Evolutionary conservation across 768 basidiomycete genomes (phyloP).

Genomic region (Boletus pseudopeckii): DNA sequence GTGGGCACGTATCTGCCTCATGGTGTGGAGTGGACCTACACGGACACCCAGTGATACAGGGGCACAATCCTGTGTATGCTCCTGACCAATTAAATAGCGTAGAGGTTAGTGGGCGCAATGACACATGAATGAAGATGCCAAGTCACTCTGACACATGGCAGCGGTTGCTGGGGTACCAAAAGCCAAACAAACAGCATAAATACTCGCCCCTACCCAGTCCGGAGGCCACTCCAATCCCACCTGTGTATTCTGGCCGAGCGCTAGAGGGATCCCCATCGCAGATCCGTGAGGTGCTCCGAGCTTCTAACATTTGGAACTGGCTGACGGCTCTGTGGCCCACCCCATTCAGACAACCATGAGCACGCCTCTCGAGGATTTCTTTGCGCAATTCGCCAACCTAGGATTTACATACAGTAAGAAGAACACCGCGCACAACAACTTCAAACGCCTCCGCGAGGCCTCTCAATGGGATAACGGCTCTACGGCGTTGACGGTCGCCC

Average conservation of each 20-base stretch:
- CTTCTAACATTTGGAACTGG: neutral
- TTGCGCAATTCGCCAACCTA: slow-evolving; percentile 14
- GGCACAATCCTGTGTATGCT: neutral
- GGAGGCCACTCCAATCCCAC: neutral
- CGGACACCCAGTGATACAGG: neutral
- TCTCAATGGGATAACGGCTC: neutral
- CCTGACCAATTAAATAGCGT: neutral
- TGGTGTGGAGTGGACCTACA: neutral
- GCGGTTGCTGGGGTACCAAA: neutral
- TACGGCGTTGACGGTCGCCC: neutral
- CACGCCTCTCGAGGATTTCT: slow-evolving; percentile 25
- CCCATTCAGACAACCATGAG: slow-evolving; percentile 4
- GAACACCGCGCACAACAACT: slow-evolving; percentile 21
- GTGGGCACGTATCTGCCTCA: neutral
- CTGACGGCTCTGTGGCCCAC: neutral
- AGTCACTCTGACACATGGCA: neutral
- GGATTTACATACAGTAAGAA: slow-evolving; percentile 14
- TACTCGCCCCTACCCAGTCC: neutral
- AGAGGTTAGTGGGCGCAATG: neutral
- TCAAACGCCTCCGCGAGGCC: slow-evolving; percentile 9
- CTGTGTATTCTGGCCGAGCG: neutral
- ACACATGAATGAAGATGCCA: slow-evolving; percentile 5
- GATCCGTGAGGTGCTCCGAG: neutral
- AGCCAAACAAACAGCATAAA: slow-evolving; percentile 1
- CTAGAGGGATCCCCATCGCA: neutral